Evolutionary conservation across 805 yeast genomes (phyloP), one percentile per base, ranked within the genome.

Genomic region (Saccharomycopsis selenospora): DNA sequence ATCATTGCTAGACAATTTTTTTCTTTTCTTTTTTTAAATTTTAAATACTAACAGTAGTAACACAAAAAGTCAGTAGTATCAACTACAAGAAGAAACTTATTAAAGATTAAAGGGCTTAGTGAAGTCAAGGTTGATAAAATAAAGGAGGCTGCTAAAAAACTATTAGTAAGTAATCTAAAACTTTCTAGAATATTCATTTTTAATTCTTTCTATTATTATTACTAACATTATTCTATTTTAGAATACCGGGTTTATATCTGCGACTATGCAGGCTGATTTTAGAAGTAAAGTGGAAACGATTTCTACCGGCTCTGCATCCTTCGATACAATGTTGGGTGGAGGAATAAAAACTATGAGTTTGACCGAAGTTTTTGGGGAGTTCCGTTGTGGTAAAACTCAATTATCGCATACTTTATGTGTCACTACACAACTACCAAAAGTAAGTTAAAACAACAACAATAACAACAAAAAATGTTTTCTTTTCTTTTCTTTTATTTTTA

Each of bases 331-430:
- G 22, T 65, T 84, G 10, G 89, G 89, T 10, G 91, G 89, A 6
- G 90, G 91, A 0, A 68, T 84, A 38, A 81, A 79, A 67, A 80
- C 90, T 0, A 86, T 85, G 70, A 76, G 85, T 27, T 79, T 83
- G 47, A 82, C 89, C 0, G 91, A 84, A 61, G 87, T 82, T 0
- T 84, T 81, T 66, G 91, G 91, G 1, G 91, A 84, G 57, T 84
- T 80, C 56, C 69, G 91, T 59, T 83, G 90, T 48, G 91, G 91
- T 36, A 84, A 84, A 59, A 82, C 90, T n/a, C 91, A 84, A 61
- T 64, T 84, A 61, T 81, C 90, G 20, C 91, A 84, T 60, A 84
- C 91, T 0, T 67, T 84, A 49, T 83, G 90, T 46, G 88, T 84
- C 10, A 80, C 89, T 1, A 72, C 88, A 36, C 91, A 84, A 60